phyloP scores from a whole-genome alignment of 73 alveolate genomes.

The Tetrahymena thermophila region DNA sequence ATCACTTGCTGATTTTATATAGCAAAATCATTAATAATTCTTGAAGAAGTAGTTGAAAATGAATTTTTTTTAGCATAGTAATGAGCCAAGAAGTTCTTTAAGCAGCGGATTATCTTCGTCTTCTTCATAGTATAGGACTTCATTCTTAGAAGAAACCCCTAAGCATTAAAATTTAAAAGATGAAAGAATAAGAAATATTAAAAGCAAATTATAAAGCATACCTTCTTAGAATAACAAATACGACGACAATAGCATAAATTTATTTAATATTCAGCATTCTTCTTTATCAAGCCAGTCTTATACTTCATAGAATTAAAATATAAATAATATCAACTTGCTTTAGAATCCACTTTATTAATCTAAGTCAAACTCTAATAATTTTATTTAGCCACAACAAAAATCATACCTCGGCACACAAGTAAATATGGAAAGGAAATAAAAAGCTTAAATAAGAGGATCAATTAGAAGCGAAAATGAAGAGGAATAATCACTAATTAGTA shows the following conservation, averaged over 20 bases:
- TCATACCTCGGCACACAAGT: not conserved
- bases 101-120: not conserved
- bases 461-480: not conserved
- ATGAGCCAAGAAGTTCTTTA: not conserved
- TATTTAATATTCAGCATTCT: not conserved
- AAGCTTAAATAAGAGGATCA: not conserved
- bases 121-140: not conserved
- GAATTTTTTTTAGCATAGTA: not conserved
- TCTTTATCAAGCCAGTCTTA: not conserved
- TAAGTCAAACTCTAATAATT: not conserved
- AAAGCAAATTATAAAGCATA: not conserved
- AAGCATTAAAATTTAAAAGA: not conserved
- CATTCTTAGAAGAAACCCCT: not conserved
- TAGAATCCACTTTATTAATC: not conserved
- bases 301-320: not conserved
- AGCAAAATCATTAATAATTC: not conserved
- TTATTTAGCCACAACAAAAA: not conserved
- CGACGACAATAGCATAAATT: not conserved
- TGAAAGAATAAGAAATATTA: not conserved
- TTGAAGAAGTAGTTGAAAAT: not conserved
- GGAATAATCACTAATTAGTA: not conserved
- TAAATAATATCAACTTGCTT: not conserved
- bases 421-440: not conserved
- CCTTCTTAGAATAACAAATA: not conserved
- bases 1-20: too few species aligned